Evolutionary conservation across 2,329 filamentous ascomycete genomes (phyloP).

Genomic region (Pleoardoris graminearum): DNA sequence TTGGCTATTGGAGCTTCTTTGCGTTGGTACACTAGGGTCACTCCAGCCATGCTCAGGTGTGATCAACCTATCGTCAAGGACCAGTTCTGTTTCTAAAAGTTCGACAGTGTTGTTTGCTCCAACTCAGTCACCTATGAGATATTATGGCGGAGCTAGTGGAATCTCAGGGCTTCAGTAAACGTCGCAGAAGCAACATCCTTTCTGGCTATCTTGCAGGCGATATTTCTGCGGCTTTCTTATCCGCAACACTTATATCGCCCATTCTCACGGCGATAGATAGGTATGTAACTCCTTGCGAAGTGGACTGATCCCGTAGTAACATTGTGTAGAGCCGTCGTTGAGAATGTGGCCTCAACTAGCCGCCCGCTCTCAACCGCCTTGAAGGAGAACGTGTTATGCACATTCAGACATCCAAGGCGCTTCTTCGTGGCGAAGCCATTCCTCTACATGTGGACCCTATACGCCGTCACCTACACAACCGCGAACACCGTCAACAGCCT

Average conservation of each 20-base stretch:
- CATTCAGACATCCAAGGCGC: constrained; percentile 24
- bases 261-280: constrained; percentile 34
- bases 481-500: constrained; percentile 31
- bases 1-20: neutral
- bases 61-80: too few species aligned
- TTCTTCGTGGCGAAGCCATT: constrained; percentile 35
- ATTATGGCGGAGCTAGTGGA: constrained; percentile 20
- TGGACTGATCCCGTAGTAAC: constrained; percentile 2
- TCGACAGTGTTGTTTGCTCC: neutral
- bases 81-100: too few species aligned
- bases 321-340: constrained; percentile 27
- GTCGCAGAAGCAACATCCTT: constrained; percentile 13
- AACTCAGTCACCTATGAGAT: neutral
- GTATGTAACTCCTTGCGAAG: constrained; percentile 12
- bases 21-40: neutral
- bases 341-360: constrained; percentile 26
- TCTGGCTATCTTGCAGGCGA: constrained; percentile 26
- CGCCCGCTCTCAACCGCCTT: constrained; percentile 21
- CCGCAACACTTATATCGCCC: constrained; percentile 30
- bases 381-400: constrained; percentile 23
- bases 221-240: constrained; percentile 27
- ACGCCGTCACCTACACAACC: constrained; percentile 32
- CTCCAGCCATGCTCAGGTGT: neutral
- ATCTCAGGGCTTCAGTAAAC: neutral
- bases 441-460: constrained; percentile 34